Evolutionary conservation across 2,329 filamentous ascomycete species (phyloP).

Genomic region (Trichoderma arundinaceum): DNA sequence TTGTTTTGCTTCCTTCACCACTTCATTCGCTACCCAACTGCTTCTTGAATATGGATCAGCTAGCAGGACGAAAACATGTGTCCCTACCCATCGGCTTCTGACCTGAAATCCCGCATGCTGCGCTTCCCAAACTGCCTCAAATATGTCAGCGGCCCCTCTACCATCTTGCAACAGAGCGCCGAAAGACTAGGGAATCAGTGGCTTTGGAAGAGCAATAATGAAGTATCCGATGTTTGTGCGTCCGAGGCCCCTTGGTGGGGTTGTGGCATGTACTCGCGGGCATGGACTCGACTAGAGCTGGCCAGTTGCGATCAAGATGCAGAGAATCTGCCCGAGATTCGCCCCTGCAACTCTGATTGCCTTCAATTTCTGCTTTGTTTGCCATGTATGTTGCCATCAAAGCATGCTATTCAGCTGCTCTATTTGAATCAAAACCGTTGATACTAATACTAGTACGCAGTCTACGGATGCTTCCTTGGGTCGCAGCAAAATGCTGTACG

Average conservation of each 20-base stretch:
- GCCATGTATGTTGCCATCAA: conserved; percentile 39
- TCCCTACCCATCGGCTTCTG: neutral
- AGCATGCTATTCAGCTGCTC: too few relatives aligned
- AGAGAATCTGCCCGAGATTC: conserved; percentile 31
- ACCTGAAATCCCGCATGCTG: neutral
- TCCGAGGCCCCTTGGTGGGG: conserved; percentile 35
- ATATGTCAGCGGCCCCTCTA: neutral
- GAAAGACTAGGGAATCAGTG: neutral
- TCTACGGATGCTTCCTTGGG: conserved; percentile 41
- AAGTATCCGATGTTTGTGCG: neutral
- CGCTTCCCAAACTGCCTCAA: neutral
- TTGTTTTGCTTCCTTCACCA: neutral
- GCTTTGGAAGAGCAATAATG: neutral
- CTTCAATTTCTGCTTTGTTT: conserved; percentile 37
- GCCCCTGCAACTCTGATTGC: conserved; percentile 38
- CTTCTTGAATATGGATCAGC: conserved; percentile 9
- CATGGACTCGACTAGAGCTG: conserved; percentile 36
- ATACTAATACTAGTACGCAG: conserved; percentile 34
- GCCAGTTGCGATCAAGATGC: conserved; percentile 37
- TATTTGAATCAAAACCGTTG: neutral
- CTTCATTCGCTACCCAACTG: neutral
- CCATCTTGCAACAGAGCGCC: neutral
- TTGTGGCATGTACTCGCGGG: conserved; percentile 41
- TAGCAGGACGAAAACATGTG: neutral
- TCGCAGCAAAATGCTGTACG: conserved; percentile 43